Evolutionary conservation across 2,329 filamentous ascomycete genomes (phyloP).

Genomic region (Stemphylium lycopersici): DNA sequence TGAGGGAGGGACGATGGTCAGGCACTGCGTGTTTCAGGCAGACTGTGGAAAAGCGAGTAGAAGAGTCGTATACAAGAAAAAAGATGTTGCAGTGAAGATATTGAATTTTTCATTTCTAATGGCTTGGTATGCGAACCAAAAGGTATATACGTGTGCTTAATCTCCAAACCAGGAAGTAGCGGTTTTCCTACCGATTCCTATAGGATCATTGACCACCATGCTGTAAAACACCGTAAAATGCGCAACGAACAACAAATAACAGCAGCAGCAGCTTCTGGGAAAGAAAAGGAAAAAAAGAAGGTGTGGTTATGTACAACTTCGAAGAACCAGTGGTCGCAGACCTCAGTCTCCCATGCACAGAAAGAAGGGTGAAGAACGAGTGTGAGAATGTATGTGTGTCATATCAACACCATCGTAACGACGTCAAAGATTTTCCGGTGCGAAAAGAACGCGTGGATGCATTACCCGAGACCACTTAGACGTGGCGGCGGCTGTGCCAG

Average conservation of each 20-base stretch:
- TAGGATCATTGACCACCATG: no score
- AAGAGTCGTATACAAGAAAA: no score
- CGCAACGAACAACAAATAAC: not conserved
- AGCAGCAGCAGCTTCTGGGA: constrained; percentile 14
- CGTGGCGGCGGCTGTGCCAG: constrained; percentile 11
- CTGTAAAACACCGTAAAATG: no score
- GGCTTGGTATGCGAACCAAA: no score
- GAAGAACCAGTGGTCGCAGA: constrained; percentile 16
- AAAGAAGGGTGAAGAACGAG: constrained; percentile 6
- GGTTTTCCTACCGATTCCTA: no score
- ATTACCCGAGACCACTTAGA: constrained; percentile 2
- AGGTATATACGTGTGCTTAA: no score
- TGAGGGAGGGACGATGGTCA: no score
- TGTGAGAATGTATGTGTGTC: constrained; percentile 12
- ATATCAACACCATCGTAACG: not conserved
- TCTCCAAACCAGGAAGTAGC: no score
- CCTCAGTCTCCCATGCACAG: constrained; percentile 13
- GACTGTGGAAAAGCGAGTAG: no score
- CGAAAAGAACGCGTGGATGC: not conserved
- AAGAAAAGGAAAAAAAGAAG: constrained; percentile 7
- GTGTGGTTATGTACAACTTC: constrained; percentile 7
- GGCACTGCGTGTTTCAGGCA: no score
- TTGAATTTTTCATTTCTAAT: no score
- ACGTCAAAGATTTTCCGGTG: not conserved
- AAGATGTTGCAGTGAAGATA: no score